These are phyloP conservation scores for Choiromyces venosus DNA, from an alignment of 495 filamentous ascomycete species.

Conservation along the genomic window DNA sequence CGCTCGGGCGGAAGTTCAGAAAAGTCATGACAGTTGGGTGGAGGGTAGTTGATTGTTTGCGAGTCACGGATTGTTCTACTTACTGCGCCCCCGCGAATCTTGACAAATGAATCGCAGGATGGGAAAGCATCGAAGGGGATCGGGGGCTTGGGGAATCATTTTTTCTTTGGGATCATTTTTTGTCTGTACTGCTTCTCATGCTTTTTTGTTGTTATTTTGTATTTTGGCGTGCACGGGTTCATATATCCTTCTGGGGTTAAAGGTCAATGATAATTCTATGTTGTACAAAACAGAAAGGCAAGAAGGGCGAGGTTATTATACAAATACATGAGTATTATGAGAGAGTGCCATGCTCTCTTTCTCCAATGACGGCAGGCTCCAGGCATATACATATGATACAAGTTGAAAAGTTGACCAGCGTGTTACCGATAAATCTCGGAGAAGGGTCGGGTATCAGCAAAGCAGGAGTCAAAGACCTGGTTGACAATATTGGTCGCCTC, in stretches of 20 bases:
- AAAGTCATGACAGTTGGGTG: conserved; percentile 4
- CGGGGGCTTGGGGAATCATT: conserved; percentile 10
- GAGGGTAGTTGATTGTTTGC: conserved; percentile 3
- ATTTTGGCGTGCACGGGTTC: conserved; percentile 27
- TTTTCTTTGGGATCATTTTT: conserved; percentile 10
- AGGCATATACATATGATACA: background rate
- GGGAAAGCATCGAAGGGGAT: conserved; percentile 13
- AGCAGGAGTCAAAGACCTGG: conserved; percentile 97
- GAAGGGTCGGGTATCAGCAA: conserved; percentile 86
- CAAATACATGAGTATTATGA: background rate
- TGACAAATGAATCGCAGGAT: conserved; percentile 30
- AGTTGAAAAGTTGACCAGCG: background rate
- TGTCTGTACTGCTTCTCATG: conserved; percentile 13
- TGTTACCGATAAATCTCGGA: conserved; percentile 84
- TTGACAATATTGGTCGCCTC: conserved; percentile 85
- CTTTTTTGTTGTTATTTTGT: conserved; percentile 30
- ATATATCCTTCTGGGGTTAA: background rate
- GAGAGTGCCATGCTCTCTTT: background rate
- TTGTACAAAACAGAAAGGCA: background rate
- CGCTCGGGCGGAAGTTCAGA: conserved; percentile 16
- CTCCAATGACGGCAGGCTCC: background rate
- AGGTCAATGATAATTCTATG: conserved; percentile 1
- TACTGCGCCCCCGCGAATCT: conserved; percentile 16
- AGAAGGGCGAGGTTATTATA: conserved; percentile 1
- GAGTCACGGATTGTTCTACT: conserved; percentile 13